Base-by-base conservation (phyloP, 2,329 filamentous ascomycete species). In the Chaetomium strumarium region DNA sequence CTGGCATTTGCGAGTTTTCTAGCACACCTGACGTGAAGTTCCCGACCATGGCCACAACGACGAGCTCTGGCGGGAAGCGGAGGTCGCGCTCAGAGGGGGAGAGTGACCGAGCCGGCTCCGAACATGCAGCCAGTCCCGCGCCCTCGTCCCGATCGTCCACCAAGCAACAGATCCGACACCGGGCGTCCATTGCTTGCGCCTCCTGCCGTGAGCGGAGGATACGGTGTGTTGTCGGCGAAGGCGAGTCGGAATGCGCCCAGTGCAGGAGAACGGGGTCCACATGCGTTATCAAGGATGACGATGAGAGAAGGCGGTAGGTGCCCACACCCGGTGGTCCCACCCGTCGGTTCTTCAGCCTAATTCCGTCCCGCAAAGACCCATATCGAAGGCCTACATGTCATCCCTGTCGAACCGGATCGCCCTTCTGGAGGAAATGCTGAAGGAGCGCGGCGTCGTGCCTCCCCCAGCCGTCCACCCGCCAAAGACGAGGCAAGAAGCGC, bases 371-470 rank as follows among this genome's bases (percentile, higher is more conserved):
- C 33, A 37, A 79, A 80, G 77, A 36, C 78, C 78, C 8, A 79
- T 80, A 33, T 80, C 77, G 17, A 76, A 79, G 62, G 78, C 78
- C 49, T 81, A 80, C 63, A 79, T 79, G 72, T 75, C 74, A 38
- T 80, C 76, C 1, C 67, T 81, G 11, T 77, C 76, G n/a, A 75
- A 77, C 20, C 71, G 78, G 5, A 77, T 80, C 40, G 67, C 70
- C 8, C 58, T 80, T 55, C 68, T 81, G 0, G 78, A 81, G 64
- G 65, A 65, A 14, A 70, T 80, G 72, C 70, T 81, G 4, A 62
- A 71, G 51, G 75, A 79, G 37, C 71, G 70, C 33, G 77, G 77
- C 46, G 70, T 75, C 16, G 68, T 70, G 2, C 71, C 74, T 19
- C 77, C 78, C 10, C 74, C 75, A 13, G 75, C 76, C 13, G 68